Evolutionary conservation across 768 basidiomycete genomes (phyloP), one percentile per base, ranked within the genome.

Genomic region (Leucocoprinus leucothites): DNA sequence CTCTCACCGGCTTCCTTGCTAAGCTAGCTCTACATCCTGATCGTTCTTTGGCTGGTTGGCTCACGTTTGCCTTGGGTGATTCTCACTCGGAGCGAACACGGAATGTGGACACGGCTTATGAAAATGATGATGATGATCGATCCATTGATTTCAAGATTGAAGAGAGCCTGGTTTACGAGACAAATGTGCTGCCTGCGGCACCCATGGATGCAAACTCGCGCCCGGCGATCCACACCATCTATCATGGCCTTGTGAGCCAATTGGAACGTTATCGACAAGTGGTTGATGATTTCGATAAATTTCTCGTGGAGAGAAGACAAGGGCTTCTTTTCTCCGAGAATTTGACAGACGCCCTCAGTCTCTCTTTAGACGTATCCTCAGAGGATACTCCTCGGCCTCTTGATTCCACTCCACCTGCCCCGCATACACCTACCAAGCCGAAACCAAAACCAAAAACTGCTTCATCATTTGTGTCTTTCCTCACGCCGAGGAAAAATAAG

Each of bases 311-410:
- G 69, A 82, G 96, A 34, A 81, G 96, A 16, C 89, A 88, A 64
- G 95, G 94, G 1, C 76, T 98, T 8, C 71, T 96, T 16, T 97
- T 96, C 69, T 88, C 89, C 3, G 94, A 97, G 71, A 94, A 94
- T 65, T 73, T 97, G 34, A 89, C 86, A 6, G 96, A 98, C 63
- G 95, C 95, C 3, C 74, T 98, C 56, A 87, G 79, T 43, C 73
- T 93, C 44, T 79, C 76, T 13, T 72, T 94, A 52, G 87, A 94
- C 55, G 68, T 89, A 21, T 73, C 77, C 2, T 75, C 81, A 16
- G 79, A 82, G 50, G 19, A 48, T 24, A 25, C 22, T 8, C 26
- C 13, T 9, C 67, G 75, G 11, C 67, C 59, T 57, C 60, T 61
- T 38, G 57, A 63, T 40, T 58, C 63, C 22, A 53, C 63, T n/a